Percentiles rank a stretch among this genome's conserved stretches.
Evolutionary conservation across 495 filamentous ascomycete species (phyloP).

Genomic region (Penicillium paxilli): DNA sequence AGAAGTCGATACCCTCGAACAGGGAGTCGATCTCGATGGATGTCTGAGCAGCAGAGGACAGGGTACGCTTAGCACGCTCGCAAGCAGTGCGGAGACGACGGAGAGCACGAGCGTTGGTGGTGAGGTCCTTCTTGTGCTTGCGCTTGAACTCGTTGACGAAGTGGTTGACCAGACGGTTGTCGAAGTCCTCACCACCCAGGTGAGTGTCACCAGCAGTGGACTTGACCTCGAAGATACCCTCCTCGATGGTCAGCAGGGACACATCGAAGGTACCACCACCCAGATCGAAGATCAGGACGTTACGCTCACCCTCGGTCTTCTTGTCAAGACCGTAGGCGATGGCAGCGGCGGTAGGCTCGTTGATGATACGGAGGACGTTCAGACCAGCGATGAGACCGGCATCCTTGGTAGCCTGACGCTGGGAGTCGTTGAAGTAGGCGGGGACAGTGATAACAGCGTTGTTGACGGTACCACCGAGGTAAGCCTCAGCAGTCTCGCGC

Average conservation of each 20-base stretch:
- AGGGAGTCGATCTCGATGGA: constrained; percentile 99
- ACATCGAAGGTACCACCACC: constrained; percentile 99
- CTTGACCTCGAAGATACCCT: constrained; percentile 99
- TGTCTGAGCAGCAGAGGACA: constrained; percentile 94
- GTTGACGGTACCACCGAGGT: constrained; percentile 95
- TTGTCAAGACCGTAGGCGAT: constrained; percentile 75
- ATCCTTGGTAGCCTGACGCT: constrained; percentile 99
- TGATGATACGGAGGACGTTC: constrained; percentile 99
- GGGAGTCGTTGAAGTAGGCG: constrained; percentile 99
- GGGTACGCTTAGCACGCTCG: constrained; percentile 98
- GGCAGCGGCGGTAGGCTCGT: constrained; percentile 96
- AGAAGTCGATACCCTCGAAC: constrained; percentile 97
- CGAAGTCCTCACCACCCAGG: constrained; percentile 98
- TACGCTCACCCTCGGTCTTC: constrained; percentile 95
- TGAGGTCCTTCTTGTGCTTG: constrained; percentile 82
- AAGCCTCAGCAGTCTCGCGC: constrained; percentile 96
- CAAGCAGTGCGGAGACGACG: constrained; percentile 97
- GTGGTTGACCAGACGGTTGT: constrained; percentile 95
- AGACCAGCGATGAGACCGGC: constrained; percentile 95
- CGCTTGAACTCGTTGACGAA: constrained; percentile 92
- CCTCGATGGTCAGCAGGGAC: constrained; percentile 95
- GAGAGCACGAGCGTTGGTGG: constrained; percentile 90
- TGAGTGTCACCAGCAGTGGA: constrained; percentile 98
- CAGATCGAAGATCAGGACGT: constrained; percentile 98
- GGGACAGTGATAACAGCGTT: constrained; percentile 98